phyloP scores from a whole-genome alignment of 768 basidiomycete species.

The Lenzites betulinus region DNA sequence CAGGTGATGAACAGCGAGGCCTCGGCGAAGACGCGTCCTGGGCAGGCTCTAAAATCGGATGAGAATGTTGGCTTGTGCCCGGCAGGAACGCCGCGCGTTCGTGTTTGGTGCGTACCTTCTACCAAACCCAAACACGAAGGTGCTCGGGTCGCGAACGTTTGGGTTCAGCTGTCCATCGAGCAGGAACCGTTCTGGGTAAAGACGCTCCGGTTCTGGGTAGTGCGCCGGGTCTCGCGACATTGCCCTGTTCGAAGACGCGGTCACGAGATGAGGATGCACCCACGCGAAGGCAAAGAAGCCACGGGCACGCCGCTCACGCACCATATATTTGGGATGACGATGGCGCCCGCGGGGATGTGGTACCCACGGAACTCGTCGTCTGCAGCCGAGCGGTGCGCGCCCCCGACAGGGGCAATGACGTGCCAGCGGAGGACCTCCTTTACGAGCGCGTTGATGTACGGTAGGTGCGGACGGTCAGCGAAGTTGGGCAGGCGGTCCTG shows the following conservation, averaged over 20 bases:
- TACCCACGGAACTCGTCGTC: conserved; percentile 33
- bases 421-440: conserved; percentile 28
- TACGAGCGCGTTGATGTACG: conserved; percentile 25
- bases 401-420: conserved; percentile 20
- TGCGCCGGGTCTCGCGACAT: conserved; percentile 11
- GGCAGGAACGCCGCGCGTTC: too few relatives aligned
- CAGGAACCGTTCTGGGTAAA: conserved; percentile 16
- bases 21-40: too few relatives aligned
- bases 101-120: conserved; percentile 18
- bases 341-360: conserved; percentile 31
- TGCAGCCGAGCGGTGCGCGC: conserved; percentile 19
- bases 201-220: conserved; percentile 16
- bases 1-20: too few relatives aligned
- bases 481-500: conserved; percentile 13
- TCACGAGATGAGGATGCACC: not conserved
- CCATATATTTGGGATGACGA: conserved; percentile 28
- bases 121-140: conserved; percentile 21
- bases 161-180: conserved; percentile 2
- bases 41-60: too few relatives aligned
- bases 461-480: conserved; percentile 15
- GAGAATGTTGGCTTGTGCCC: too few relatives aligned
- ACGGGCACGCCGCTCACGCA: not conserved
- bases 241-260: not conserved
- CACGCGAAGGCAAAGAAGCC: not conserved
- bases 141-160: conserved; percentile 5